Conservation (phyloP, 169 alveolate genomes). For the Plasmodium chabaudi region DNA sequence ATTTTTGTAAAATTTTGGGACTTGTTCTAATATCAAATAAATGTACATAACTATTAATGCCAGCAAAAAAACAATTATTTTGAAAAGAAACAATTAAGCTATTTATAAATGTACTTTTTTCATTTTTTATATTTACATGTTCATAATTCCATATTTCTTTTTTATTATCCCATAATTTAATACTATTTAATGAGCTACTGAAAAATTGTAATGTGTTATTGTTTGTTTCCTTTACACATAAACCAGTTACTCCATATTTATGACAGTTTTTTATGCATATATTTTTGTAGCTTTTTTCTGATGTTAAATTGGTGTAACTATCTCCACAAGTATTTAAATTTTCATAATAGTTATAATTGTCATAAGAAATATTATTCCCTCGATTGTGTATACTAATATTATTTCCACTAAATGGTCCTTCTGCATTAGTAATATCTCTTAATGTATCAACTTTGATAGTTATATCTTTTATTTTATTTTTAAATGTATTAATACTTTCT, state of each 20-base stretch:
- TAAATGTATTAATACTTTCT: slow-evolving; percentile 13
- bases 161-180: slow-evolving; percentile 53
- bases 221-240: slow-evolving; percentile 45
- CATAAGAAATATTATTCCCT: background rate
- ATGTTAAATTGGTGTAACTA: background rate
- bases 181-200: slow-evolving; percentile 55
- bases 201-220: slow-evolving; percentile 14
- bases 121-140: slow-evolving; percentile 30
- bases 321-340: background rate
- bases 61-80: slow-evolving; percentile 63
- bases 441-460: slow-evolving; percentile 8
- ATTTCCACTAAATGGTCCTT: slow-evolving; percentile 3
- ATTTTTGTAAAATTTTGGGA: slow-evolving; percentile 40
- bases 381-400: background rate
- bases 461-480: slow-evolving; percentile 26
- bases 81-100: slow-evolving; percentile 61
- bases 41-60: slow-evolving; percentile 47
- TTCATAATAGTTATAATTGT: background rate
- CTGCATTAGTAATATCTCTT: slow-evolving; percentile 2
- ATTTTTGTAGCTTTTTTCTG: slow-evolving; percentile 24
- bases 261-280: slow-evolving; percentile 47
- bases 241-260: slow-evolving; percentile 66
- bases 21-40: slow-evolving; percentile 51
- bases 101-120: slow-evolving; percentile 39
- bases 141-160: slow-evolving; percentile 59